Base-by-base conservation (phyloP, 2,329 filamentous ascomycete species). In the Scedosporium minutisporum region DNA sequence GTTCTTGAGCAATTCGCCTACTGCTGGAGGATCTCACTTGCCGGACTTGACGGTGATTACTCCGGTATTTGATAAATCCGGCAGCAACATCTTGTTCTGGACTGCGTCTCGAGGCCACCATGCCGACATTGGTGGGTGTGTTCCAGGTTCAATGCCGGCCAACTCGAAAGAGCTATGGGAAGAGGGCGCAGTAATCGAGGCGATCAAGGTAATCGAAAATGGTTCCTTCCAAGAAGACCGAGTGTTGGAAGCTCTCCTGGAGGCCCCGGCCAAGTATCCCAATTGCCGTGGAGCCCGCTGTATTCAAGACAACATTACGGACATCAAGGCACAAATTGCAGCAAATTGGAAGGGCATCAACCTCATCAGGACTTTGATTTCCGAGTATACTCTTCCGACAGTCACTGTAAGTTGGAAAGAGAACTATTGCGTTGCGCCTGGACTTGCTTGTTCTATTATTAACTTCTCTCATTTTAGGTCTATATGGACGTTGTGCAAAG, bases 261-360 rank as follows among this genome's bases (percentile, higher is more conserved):
- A 86, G 12, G 88, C 92, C 65, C 91, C 91, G 0, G 88, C 89
- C 0, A 79, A 87, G 68, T 86, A 89, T 66, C 85, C 87, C 0
- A 91, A 88, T 1, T 96, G 90, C 75, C 87, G 84, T 62, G 91
- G 90, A 2, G 93, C 91, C 0, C 80, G 91, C 53, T 91, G 90
- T 70, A 78, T 96, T 1, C 86, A 84, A 9, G 91, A 96, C 72
- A 96, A 96, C 70, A 80, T 96, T 66, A 93, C 91, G 61, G 91
- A 96, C 71, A 79, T 96, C 51, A 92, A 93, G 72, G 91, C 91
- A 0, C 91, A 96, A 71, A 87, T 95, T 12, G 90, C 91, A 0
- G 90, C 91, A 12, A 96, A 96, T 69, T 88, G 91, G 68, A 92
- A 92, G 68, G 91, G 91, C 7, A 93, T 93, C 68, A 84, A 84